Conservation (phyloP, 768 basidiomycete species). For the Tricholomella constricta region DNA sequence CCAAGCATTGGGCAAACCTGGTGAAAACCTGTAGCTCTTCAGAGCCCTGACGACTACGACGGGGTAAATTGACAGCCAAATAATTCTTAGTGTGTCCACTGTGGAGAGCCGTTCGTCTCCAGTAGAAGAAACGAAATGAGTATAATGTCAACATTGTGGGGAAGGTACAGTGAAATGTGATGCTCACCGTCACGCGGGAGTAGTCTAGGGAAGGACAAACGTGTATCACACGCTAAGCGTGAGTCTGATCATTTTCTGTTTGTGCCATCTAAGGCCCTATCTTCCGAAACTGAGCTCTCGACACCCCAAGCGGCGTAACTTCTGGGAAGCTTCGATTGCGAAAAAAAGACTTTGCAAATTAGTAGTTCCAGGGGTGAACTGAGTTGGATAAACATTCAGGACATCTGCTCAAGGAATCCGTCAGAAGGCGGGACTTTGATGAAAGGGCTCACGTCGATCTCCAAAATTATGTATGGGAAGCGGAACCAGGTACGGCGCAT, state of each 20-base stretch:
- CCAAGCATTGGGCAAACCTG: no score
- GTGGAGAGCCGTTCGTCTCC: background rate
- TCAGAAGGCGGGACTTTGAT: no score
- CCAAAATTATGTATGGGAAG: no score
- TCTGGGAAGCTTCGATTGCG: background rate
- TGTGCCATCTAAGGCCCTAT: background rate
- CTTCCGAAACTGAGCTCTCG: background rate
- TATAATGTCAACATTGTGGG: background rate
- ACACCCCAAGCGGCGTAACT: background rate
- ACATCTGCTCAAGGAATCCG: no score
- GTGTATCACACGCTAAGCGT: background rate
- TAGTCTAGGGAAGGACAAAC: background rate
- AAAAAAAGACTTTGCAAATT: background rate
- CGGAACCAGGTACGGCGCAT: no score
- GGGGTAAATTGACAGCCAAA: background rate
- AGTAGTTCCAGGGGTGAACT: no score
- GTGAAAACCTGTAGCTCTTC: background rate
- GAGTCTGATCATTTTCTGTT: no score
- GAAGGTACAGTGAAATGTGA: background rate
- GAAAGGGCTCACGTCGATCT: no score
- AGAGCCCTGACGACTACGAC: background rate
- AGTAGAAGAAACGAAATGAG: background rate
- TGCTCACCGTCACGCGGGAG: background rate
- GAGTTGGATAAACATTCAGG: no score
- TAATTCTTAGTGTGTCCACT: no score